Base-by-base conservation (phyloP, 768 basidiomycete species). In the Porpolomopsis calyptriformis region DNA sequence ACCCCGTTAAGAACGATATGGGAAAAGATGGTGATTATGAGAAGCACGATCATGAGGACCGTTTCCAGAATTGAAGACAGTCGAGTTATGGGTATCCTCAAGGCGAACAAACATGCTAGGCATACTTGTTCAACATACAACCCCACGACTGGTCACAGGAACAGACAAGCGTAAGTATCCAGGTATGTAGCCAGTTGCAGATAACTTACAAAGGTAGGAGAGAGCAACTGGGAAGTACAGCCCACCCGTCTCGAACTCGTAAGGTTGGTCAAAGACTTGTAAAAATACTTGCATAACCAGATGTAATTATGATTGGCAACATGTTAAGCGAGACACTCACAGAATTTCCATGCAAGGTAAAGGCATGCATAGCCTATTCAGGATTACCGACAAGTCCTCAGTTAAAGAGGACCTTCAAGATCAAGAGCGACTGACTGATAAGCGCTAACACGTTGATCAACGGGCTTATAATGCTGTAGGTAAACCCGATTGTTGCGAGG, bases 71-170 rank as follows among this genome's bases (percentile, higher is more conserved):
- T 49, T 4, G 72, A 69, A 1, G 62, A 45, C 14, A 47, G 51
- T 12, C 59, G 57, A 9, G 68, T 60, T 18, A 64, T 51, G 50
- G 64, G 53, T 1, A 63, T 58, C 46, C 71, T 72, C 45, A 86
- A 61, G 71, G 85, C 83, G 66, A 84, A 82, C 10, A 85, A 65
- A 14, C 76, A 79, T 5, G 72, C 68, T 10, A 85, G 63, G 52
- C 76, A 79, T 24, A 83, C 61, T 55, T 84, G 76, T 54, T 80
- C 74, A 55, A 85, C 79, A 57, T 86, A 86, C 37, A 86, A 67
- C 0, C 80, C 82, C 23, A 80, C 76, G 53, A 84, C 64, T 79
- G 55, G 14, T 31, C 7, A 31, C 29, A 31, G n/a, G 29, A 7
- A 14, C 14, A 31, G 29, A 7, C 7, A 31, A 31, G 7, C 7